Evolutionary conservation across 2,329 filamentous ascomycete genomes (phyloP), one percentile per base, ranked within the genome.

Genomic region (Monosporascus sp.): DNA sequence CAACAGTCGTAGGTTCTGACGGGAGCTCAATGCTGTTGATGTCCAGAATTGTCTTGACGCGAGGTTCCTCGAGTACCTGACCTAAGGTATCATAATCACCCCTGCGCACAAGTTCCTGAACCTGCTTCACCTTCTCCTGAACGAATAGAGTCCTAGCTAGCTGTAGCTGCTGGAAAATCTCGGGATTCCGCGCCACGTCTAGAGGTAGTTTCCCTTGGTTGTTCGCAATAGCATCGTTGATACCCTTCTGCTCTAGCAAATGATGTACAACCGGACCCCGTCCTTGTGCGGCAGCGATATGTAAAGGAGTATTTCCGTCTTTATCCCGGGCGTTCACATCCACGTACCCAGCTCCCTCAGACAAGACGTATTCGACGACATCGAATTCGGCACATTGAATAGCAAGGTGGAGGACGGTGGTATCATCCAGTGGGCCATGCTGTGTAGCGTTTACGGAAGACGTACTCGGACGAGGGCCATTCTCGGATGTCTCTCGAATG

Each of bases 131-230:
- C 68, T 93, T 95, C 57, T 80, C 81, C 64, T 99, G 94, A 52
- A 95, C 86, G 68, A 93, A 97, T 49, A 97, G 77, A 5, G 92
- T 96, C 45, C 92, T 83, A 8, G 91, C 86, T 17, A 97, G 84
- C 70, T 99, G 94, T 50, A 99, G 79, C 65, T 93, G 86, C 72
- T 97, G 92, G 74, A 96, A 97, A 52, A 97, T 97, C 18, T 97
- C 93, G 1, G 94, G 90, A 25, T 86, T 97, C 39, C 92, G 85
- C 5, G 94, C 90, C 42, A 97, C 77, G 64, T 99, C 94, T 49
- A 97, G 82, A 5, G 94, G 86, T 4, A 91, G 82, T 64, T 92
- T 90, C 50, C 90, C 91, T 53, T 89, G 85, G 64, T 86, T 85
- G 72, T 99, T 99, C 51, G 86, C 77, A 48, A 95, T 77, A 6